Evolutionary conservation across 169 alveolate genomes (phyloP), one percentile per base, ranked within the genome.

Genomic region (Cryptosporidium meleagridis): DNA sequence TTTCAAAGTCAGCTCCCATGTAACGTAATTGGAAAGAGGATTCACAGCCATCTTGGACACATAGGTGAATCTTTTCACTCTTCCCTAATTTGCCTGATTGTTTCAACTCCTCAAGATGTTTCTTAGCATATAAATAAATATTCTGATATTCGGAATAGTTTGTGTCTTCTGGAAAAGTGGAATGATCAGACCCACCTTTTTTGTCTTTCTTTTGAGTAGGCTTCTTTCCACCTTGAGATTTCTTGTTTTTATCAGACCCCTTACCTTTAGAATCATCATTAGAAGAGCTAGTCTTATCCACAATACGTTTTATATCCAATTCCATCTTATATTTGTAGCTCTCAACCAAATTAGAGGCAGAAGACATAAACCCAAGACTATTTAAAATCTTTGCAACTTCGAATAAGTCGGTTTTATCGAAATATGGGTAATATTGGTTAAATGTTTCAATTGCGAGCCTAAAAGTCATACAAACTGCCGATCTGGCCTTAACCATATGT

Each of bases 1-100:
- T 92, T 70, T 94, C 97, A 91, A 95, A 91, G 51, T 92, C 87
- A 41, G 94, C 96, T 84, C 96, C 96, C 97, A 95, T 95, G 73
- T 95, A 95, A 45, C 94, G 91, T 58, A 95, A 41, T 89, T 94
- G 96, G 35, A 80, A 80, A 1, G 58, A 45, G 39, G 75, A 31
- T 26, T 80, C 89, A 2, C 48, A 21, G n/a, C 48, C 89, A 8
- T 80, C 51, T 35, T 51, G 73, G 21, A 62, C 68, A 45, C 68
- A 26, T 31, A 80, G 23, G 26, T 29, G 37, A 26, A 80, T 59
- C 75, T 61, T 80, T 7, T 80, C 89, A 41, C 53, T 41, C n/a
- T 37, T 80, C 10, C 69, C 68, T 18, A 53, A 26, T 37, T 65
- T 65, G 21, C 1, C 18, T 26, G 3, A 29, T 37, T 65, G 72